Evolutionary conservation across 106 monocot genomes (phyloP).

Genomic region (Narthecium ossifragum): DNA sequence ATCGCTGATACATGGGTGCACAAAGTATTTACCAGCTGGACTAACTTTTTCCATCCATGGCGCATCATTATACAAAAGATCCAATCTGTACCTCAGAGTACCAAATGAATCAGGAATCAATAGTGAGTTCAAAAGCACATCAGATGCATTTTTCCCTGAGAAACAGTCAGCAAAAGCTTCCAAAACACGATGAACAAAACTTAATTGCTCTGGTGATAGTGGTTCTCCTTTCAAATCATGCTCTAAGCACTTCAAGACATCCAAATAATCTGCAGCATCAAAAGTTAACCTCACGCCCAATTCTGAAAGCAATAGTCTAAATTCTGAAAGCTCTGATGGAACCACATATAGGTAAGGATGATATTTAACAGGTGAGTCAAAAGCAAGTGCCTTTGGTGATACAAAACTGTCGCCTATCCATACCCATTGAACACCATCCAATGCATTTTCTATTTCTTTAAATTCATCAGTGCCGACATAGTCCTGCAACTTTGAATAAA

Average conservation of each 20-base stretch:
- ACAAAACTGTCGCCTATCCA: constrained; percentile 86
- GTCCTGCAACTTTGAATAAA: constrained; percentile 74
- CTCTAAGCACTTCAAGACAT: constrained; percentile 49
- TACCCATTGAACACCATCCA: constrained; percentile 71
- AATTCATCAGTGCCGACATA: constrained; percentile 45
- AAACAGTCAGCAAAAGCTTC: constrained; percentile 79
- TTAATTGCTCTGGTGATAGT: constrained; percentile 71
- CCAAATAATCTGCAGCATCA: constrained; percentile 63
- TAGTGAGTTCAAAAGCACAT: constrained; percentile 43
- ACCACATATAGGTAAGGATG: constrained; percentile 92
- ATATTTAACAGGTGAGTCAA: constrained; percentile 96
- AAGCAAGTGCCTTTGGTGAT: constrained; percentile 59
- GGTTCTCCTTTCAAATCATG: constrained; percentile 65
- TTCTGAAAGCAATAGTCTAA: constrained; percentile 49
- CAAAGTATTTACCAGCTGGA: constrained; percentile 44
- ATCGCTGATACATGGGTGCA: constrained; percentile 65
- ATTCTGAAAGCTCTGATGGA: constrained; percentile 82
- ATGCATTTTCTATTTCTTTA: constrained; percentile 35
- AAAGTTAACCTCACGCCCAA: constrained; percentile 85
- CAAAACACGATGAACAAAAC: constrained; percentile 78
- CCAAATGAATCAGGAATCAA: constrained; percentile 83
- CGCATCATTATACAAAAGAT: constrained; percentile 94
- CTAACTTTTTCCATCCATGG: constrained; percentile 77
- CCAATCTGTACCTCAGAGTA: constrained; percentile 33
- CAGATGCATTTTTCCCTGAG: constrained; percentile 30